Base-by-base conservation (phyloP, 2,329 filamentous ascomycete genomes). In the Hymenoscyphus scutula region DNA sequence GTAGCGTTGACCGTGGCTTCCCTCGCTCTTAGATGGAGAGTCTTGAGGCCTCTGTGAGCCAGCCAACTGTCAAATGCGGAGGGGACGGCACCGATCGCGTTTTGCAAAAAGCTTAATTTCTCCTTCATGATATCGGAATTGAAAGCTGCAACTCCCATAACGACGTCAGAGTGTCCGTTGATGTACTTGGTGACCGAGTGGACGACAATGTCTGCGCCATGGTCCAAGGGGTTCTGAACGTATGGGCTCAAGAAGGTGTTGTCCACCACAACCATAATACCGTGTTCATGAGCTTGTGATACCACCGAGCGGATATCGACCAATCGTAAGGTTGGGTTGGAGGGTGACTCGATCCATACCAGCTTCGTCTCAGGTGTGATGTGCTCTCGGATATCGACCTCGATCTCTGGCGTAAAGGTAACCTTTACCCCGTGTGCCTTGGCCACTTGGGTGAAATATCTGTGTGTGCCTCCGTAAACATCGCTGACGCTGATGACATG, bases 141-240 rank as follows among this genome's bases (percentile, higher is more conserved):
- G 84, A 96, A 96, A 58, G 95, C 95, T 55, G 92, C 94, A 32
- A 95, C 90, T 68, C 95, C 95, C 95, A 99, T 99, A 72, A 98
- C 88, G 8, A 99, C 95, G 76, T 99, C 95, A 75, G 87, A 85
- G 81, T 99, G 95, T 58, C 95, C 95, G 77, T 98, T 98, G 81
- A 99, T 98, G 80, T 98, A 99, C 80, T 99, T 99, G 53, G 95
- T 99, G 61, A 99, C 95, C 61, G 89, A 93, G 83, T 98, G 94
- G 53, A 98, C 90, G 69, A 98, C 94, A 68, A 98, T 93, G 77
- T 99, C 95, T 70, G 95, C 95, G 70, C 95, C 95, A 75, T 94
- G 91, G 74, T 96, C 89, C 61, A 99, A 86, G 3, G 95, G 95
- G 78, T 97, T 98, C 80, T 99, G 95, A 56, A 99, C 85, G 76